Conservation (phyloP, 176 grass and related monocot species). For the Melocanna baccifera region DNA sequence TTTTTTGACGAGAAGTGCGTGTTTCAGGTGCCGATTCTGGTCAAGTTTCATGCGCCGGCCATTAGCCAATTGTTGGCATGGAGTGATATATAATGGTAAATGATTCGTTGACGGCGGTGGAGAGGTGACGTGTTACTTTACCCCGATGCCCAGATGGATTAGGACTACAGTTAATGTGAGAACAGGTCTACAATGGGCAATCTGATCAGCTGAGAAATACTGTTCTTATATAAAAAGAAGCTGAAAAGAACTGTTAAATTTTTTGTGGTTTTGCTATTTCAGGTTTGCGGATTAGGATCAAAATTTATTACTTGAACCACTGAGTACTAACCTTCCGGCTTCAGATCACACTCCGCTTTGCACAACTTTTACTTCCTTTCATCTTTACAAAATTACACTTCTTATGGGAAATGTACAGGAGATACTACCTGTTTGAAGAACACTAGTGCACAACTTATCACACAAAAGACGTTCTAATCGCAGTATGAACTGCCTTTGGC, state of each 20-base stretch:
- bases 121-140: too few species aligned
- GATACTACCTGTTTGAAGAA: not conserved
- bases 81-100: not conserved
- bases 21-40: not conserved
- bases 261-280: not conserved
- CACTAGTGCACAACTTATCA: too few species aligned
- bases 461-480: too few species aligned
- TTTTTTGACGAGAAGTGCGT: not conserved
- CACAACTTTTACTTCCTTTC: not conserved
- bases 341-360: not conserved
- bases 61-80: not conserved
- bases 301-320: not conserved
- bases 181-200: not conserved
- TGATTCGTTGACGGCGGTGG: not conserved
- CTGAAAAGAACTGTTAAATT: not conserved
- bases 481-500: not conserved
- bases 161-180: not conserved
- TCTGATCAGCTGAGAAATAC: not conserved
- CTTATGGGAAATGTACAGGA: not conserved
- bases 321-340: not conserved
- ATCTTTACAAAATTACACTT: not conserved
- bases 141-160: not conserved
- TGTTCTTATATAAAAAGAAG: not conserved
- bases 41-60: conserved; percentile 4
- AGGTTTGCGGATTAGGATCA: not conserved